Percentiles rank a stretch among this genome's conserved stretches.
Evolutionary conservation across 495 filamentous ascomycete species (phyloP).

Genomic region (Aspergillus campestris): DNA sequence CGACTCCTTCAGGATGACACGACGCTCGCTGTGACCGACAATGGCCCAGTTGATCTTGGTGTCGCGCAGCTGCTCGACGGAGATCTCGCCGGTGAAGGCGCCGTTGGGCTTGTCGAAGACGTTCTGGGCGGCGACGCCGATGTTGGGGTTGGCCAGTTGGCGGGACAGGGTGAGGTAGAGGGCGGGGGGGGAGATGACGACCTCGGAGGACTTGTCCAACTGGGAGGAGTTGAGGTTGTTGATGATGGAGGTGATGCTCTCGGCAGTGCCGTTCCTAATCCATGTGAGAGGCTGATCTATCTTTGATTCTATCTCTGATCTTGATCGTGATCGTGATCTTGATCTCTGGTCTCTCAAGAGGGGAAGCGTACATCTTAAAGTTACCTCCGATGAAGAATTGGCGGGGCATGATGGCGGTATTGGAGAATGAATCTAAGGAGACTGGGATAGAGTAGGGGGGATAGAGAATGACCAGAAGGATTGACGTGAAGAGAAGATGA

Average conservation of each 20-base stretch:
- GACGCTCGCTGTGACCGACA: conserved; percentile 87
- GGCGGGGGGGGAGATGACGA: conserved; percentile 84
- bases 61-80: conserved; percentile 81
- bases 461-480: too few relatives aligned
- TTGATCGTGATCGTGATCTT: too few relatives aligned
- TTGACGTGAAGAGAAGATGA: conserved; percentile 7
- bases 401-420: conserved; percentile 61
- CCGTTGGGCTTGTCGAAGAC: conserved; percentile 95
- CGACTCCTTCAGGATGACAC: conserved; percentile 75
- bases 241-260: conserved; percentile 80
- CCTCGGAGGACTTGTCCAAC: conserved; percentile 50
- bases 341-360: conserved; percentile 5
- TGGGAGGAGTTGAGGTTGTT: conserved; percentile 75
- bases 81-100: conserved; percentile 96
- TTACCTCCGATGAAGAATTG: conserved; percentile 99
- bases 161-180: conserved; percentile 84
- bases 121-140: conserved; percentile 88
- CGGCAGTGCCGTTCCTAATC: conserved; percentile 80
- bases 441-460: background rate
- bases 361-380: conserved; percentile 82
- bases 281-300: too few relatives aligned
- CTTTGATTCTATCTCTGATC: too few relatives aligned
- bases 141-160: conserved; percentile 56
- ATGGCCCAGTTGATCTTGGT: conserved; percentile 80
- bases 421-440: too few relatives aligned